Conservation (phyloP, 345 rosid genomes). For the Lagerstroemia speciosa region DNA sequence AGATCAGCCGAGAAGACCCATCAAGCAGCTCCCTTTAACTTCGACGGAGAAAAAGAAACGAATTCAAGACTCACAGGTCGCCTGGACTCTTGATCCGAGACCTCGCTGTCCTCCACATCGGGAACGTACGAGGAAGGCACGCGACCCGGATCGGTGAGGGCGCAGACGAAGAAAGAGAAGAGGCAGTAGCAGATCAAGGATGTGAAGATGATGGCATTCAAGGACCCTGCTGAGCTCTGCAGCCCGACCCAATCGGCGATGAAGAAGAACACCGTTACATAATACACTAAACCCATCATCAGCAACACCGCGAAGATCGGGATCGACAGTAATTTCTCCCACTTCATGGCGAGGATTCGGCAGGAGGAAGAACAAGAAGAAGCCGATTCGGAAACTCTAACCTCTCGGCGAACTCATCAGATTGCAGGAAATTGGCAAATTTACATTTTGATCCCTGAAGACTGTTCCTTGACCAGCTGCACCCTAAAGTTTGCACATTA, state of each 20-base stretch:
- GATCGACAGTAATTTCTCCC: conserved; percentile 8
- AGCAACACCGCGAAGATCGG: conserved; percentile 10
- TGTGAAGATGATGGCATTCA: conserved; percentile 6
- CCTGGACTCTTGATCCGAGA: conserved; percentile 11
- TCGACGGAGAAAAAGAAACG: background rate
- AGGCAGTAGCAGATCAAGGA: conserved; percentile 7
- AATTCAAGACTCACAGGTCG: conserved; percentile 12
- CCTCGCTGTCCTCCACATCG: conserved; percentile 15
- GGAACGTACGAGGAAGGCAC: conserved; percentile 18
- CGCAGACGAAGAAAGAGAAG: conserved; percentile 14
- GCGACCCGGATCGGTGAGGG: conserved; percentile 14
- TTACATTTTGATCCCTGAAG: background rate
- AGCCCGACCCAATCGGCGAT: conserved; percentile 14
- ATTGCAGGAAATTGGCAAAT: background rate
- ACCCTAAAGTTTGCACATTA: background rate
- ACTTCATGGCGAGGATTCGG: conserved; percentile 8
- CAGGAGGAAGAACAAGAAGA: background rate
- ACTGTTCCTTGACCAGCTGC: background rate
- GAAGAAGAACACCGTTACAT: conserved; percentile 14
- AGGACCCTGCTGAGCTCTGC: conserved; percentile 10
- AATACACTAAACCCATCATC: conserved; percentile 16
- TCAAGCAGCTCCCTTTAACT: background rate
- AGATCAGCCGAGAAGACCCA: background rate
- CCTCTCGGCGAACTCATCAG: background rate
- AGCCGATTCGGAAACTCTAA: background rate